Evolutionary conservation across 2,329 filamentous ascomycete species (phyloP).

Genomic region (Chrysosporium queenslandicum): DNA sequence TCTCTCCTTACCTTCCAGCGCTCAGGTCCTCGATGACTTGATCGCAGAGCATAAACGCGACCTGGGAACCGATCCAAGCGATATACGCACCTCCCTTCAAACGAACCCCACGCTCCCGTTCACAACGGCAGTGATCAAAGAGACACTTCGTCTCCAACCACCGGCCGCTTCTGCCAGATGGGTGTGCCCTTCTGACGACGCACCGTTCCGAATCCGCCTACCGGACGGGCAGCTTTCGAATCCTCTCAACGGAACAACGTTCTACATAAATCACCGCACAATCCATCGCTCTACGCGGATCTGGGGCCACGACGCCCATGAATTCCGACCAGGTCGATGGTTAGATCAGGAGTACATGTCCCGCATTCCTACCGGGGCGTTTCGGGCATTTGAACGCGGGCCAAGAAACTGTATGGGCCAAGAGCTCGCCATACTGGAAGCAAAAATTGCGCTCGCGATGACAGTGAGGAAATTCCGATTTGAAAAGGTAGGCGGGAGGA

Average conservation of each 20-base stretch:
- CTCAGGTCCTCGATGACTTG: slow-evolving; percentile 28
- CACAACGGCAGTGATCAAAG: slow-evolving; percentile 46
- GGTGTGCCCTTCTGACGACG: slow-evolving; percentile 9
- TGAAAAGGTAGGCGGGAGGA: slow-evolving; percentile 10
- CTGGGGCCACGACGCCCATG: not conserved
- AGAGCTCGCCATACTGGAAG: slow-evolving; percentile 40
- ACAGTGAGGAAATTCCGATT: slow-evolving; percentile 21
- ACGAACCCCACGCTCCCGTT: slow-evolving; percentile 40
- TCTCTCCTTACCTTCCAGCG: slow-evolving; percentile 23
- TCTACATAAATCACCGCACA: slow-evolving; percentile 1
- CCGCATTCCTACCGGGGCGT: slow-evolving; percentile 32
- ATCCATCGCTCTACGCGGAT: not conserved
- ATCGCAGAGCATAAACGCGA: slow-evolving; percentile 45
- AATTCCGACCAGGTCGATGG: slow-evolving; percentile 33
- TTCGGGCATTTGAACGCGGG: slow-evolving; percentile 42
- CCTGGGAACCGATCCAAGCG: slow-evolving; percentile 37
- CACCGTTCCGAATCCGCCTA: not conserved
- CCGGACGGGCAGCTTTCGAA: not conserved
- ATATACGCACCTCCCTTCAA: slow-evolving; percentile 28
- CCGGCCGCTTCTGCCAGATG: slow-evolving; percentile 24
- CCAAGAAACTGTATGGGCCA: slow-evolving; percentile 43
- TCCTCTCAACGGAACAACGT: not conserved
- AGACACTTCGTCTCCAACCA: slow-evolving; percentile 43
- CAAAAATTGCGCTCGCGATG: slow-evolving; percentile 23
- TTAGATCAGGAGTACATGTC: slow-evolving; percentile 17